These are phyloP conservation scores for Aspergillus texensis DNA, from an alignment of 2,329 filamentous ascomycete species.

Conservation along the genomic window DNA sequence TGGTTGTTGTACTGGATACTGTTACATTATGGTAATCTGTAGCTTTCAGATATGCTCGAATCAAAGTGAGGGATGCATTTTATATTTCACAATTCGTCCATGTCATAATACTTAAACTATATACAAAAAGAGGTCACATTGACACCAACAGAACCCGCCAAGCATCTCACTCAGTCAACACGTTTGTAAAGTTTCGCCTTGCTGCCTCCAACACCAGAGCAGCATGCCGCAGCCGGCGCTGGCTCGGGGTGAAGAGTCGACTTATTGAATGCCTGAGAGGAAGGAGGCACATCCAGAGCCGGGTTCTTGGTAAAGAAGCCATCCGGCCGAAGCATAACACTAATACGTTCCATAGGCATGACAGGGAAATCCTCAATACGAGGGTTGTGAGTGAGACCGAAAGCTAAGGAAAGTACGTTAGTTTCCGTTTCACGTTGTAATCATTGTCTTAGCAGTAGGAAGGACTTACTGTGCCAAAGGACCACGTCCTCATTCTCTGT, in stretches of 20 bases:
- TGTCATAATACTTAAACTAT: neutral
- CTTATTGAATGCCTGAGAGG: conserved; percentile 46
- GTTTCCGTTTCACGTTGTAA: neutral
- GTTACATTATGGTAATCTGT: neutral
- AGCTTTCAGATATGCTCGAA: neutral
- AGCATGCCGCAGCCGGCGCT: conserved; percentile 21
- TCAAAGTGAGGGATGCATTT: neutral
- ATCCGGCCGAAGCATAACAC: conserved; percentile 52
- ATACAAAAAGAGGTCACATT: neutral
- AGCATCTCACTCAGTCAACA: conserved; percentile 3
- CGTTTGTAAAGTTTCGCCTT: conserved; percentile 36
- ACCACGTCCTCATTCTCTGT: conserved; percentile 51
- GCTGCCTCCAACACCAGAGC: conserved; percentile 19
- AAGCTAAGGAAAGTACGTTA: conserved; percentile 30
- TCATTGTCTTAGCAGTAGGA: conserved; percentile 20
- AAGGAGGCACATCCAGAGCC: conserved; percentile 50
- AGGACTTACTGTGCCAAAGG: conserved; percentile 41
- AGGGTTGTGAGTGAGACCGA: conserved; percentile 66
- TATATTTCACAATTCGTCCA: neutral
- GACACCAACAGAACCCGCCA: neutral
- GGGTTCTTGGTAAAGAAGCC: conserved; percentile 58
- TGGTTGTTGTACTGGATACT: neutral
- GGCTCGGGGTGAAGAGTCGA: conserved; percentile 37
- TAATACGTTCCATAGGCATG: conserved; percentile 63
- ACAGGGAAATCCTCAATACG: conserved; percentile 69